These are phyloP conservation scores for Venturia oleaginea DNA, from an alignment of 2,329 filamentous ascomycete species.

Conservation along the genomic window DNA sequence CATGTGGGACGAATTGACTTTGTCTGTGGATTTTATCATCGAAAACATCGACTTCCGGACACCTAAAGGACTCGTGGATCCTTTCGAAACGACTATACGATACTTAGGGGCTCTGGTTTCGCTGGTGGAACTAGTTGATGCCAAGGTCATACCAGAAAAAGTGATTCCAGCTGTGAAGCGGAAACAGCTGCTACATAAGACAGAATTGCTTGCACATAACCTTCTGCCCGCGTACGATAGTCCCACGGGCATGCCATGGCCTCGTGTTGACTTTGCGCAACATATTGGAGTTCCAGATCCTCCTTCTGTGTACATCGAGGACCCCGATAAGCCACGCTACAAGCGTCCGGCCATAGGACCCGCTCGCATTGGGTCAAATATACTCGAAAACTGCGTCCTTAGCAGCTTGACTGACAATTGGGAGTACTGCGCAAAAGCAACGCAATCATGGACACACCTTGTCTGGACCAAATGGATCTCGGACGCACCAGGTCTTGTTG, in stretches of 20 bases:
- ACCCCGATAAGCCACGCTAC: constrained; percentile 25
- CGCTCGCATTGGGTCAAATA: constrained; percentile 35
- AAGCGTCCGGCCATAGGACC: constrained; percentile 30
- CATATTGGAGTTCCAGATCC: constrained; percentile 26
- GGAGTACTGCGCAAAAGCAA: constrained; percentile 34
- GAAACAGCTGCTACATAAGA: constrained; percentile 27
- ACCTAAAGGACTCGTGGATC: constrained; percentile 29
- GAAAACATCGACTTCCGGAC: constrained; percentile 27
- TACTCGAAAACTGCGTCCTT: constrained; percentile 35
- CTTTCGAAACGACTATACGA: constrained; percentile 34
- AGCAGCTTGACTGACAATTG: constrained; percentile 31
- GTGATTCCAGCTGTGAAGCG: constrained; percentile 25
- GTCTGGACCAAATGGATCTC: constrained; percentile 35
- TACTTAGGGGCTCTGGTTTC: constrained; percentile 33
- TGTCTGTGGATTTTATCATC: constrained; percentile 30
- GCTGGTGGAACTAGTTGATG: constrained; percentile 33
- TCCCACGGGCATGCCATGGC: constrained; percentile 35
- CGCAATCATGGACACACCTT: constrained; percentile 35
- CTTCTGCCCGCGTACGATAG: constrained; percentile 32
- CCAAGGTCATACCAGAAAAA: constrained; percentile 28
- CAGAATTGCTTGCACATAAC: constrained; percentile 28
- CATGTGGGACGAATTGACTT: constrained; percentile 33
- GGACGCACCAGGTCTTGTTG: constrained; percentile 32
- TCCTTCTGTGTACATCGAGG: constrained; percentile 21
- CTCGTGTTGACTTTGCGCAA: constrained; percentile 34